phyloP scores from a whole-genome alignment of 1,284 basidiomycete species.

The Ganoderma meredithae region DNA sequence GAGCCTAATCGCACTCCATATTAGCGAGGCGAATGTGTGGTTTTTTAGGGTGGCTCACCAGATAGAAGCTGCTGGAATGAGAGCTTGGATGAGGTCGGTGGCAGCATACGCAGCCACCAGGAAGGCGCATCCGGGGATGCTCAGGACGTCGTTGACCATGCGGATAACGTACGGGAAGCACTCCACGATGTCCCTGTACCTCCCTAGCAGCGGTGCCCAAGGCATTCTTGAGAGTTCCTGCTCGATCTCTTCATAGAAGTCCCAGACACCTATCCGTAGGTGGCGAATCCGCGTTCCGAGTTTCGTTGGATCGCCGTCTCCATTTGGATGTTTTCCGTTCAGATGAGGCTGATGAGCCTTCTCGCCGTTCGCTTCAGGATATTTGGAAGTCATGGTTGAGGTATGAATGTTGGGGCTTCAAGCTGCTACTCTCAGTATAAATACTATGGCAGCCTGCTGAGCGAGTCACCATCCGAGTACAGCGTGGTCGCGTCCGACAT shows the following conservation, averaged over 20 bases:
- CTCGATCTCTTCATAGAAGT: slow-evolving; percentile 68
- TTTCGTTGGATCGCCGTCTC: neutral
- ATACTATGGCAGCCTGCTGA: neutral
- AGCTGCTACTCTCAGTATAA: neutral
- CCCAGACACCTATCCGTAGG: slow-evolving; percentile 73
- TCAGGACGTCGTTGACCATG: slow-evolving; percentile 69
- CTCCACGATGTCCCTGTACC: slow-evolving; percentile 53
- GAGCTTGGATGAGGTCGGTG: slow-evolving; percentile 53
- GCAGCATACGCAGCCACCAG: slow-evolving; percentile 55
- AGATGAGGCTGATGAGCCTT: neutral
- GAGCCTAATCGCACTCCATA: neutral
- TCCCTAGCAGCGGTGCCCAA: slow-evolving; percentile 51
- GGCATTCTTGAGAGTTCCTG: slow-evolving; percentile 48
- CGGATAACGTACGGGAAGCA: slow-evolving; percentile 67
- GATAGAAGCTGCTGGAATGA: slow-evolving; percentile 69
- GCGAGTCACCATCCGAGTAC: neutral
- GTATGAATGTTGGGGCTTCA: neutral
- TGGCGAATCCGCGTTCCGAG: slow-evolving; percentile 52
- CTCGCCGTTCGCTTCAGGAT: neutral
- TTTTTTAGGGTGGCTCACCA: slow-evolving; percentile 48
- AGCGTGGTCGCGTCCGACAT: neutral
- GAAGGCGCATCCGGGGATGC: slow-evolving; percentile 57
- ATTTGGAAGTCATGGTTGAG: neutral
- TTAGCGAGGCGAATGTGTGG: slow-evolving; percentile 46
- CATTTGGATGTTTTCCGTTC: neutral